Percentiles rank a stretch among this genome's conserved stretches.
phyloP scores from a whole-genome alignment of 2,329 filamentous ascomycete genomes.

The Uncinocarpus reesii region DNA sequence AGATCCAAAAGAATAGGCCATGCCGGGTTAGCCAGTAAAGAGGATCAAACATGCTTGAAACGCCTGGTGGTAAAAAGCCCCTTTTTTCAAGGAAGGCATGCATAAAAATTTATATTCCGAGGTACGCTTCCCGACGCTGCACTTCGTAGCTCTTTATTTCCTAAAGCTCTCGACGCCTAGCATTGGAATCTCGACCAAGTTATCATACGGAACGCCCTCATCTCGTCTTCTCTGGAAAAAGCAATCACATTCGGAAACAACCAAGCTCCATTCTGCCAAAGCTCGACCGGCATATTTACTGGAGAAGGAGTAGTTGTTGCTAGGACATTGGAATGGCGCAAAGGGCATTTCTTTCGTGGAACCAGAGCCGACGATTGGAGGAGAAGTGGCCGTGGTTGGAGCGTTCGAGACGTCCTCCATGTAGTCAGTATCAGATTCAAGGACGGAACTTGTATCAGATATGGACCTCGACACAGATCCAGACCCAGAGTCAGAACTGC shows the following conservation, averaged over 20 bases:
- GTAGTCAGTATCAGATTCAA: constrained; percentile 17
- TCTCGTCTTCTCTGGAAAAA: constrained; percentile 53
- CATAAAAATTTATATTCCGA: neutral
- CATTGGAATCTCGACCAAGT: constrained; percentile 51
- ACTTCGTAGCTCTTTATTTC: constrained; percentile 22
- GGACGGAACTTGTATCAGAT: constrained; percentile 16
- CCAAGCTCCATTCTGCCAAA: constrained; percentile 53
- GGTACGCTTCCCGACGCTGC: neutral
- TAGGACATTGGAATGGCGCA: constrained; percentile 12
- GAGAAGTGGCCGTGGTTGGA: constrained; percentile 8
- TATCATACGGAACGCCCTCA: constrained; percentile 50
- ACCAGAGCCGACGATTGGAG: constrained; percentile 13
- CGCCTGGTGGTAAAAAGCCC: no score
- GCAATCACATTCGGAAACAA: constrained; percentile 52
- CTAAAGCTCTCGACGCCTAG: constrained; percentile 54
- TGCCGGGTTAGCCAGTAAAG: no score
- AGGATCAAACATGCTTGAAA: no score
- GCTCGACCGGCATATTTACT: constrained; percentile 54
- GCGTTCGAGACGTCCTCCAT: constrained; percentile 13
- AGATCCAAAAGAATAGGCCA: no score
- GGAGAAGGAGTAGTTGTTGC: constrained; percentile 18
- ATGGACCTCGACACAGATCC: constrained; percentile 16
- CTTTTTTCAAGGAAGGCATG: neutral
- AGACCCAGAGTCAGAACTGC: constrained; percentile 13
- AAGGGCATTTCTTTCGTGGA: constrained; percentile 23